Percentiles rank a stretch among this genome's conserved stretches.
Evolutionary conservation across 257 asterid genomes (phyloP).

Genomic region (Solanum corneliomulleri): DNA sequence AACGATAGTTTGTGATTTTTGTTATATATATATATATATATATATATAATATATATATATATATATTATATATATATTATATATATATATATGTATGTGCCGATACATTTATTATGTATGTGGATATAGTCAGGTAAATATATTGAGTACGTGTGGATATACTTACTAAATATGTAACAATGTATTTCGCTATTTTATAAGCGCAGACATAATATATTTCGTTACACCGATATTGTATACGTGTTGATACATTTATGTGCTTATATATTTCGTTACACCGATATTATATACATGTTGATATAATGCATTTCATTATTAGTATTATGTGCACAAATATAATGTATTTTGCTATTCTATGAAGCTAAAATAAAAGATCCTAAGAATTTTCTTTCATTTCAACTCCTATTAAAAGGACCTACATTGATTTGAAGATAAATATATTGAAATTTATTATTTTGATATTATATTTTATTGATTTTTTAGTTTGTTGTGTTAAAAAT

Average conservation of each 20-base stretch:
- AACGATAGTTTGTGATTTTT: not conserved
- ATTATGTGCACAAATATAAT: not conserved
- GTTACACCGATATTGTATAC: not conserved
- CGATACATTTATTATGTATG: not conserved
- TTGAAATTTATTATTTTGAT: not conserved
- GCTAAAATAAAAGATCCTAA: not conserved
- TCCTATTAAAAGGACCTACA: not conserved
- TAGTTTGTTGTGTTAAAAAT: not conserved
- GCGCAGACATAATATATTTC: no score
- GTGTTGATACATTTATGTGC: not conserved
- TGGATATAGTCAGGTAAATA: not conserved
- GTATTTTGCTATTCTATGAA: not conserved
- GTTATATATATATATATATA: no score
- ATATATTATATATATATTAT: no score
- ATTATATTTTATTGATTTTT: not conserved
- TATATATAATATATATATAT: no score
- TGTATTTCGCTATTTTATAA: no score
- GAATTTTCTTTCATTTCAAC: not conserved
- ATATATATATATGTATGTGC: no score
- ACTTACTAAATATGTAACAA: no score
- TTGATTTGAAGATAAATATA: not conserved
- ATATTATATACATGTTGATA: not conserved
- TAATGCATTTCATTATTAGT: not conserved
- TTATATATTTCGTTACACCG: no score
- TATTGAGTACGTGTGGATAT: not conserved